Percentiles rank a stretch among this genome's conserved stretches.
Evolutionary conservation across 495 filamentous ascomycete genomes (phyloP).

Genomic region (Achaetomiella virescens): DNA sequence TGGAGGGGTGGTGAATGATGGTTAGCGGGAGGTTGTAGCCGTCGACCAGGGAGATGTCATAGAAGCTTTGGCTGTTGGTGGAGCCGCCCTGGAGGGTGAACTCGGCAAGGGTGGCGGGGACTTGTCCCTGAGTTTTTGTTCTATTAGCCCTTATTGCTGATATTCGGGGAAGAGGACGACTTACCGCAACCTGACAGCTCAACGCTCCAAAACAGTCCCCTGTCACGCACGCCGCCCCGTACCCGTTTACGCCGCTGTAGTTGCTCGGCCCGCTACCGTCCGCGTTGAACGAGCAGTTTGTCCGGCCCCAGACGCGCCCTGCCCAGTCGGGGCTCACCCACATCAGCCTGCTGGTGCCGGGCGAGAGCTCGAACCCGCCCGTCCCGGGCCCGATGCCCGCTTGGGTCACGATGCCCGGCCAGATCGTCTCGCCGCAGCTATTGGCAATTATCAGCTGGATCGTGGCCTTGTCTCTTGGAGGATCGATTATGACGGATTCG

Average conservation of each 20-base stretch:
- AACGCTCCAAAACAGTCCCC: constrained; percentile 68
- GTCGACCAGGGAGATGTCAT: constrained; percentile 80
- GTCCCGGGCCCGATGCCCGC: constrained; percentile 54
- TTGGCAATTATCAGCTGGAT: constrained; percentile 57
- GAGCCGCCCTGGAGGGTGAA: constrained; percentile 60
- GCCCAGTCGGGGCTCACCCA: constrained; percentile 65
- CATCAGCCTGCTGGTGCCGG: constrained; percentile 45
- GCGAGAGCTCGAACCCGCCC: constrained; percentile 57
- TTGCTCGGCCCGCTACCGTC: constrained; percentile 48
- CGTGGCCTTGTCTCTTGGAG: constrained; percentile 16
- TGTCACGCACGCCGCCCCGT: constrained; percentile 57
- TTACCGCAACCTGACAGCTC: constrained; percentile 57
- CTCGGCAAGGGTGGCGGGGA: constrained; percentile 67
- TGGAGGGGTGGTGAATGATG: constrained; percentile 53
- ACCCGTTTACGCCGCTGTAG: constrained; percentile 46
- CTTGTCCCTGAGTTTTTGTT: constrained; percentile 42
- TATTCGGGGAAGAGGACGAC: constrained; percentile 17
- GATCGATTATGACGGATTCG: background rate
- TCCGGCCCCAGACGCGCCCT: constrained; percentile 73
- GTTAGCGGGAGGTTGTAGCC: constrained; percentile 74
- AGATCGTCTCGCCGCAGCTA: constrained; percentile 59
- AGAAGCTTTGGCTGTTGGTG: constrained; percentile 59
- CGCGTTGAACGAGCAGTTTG: constrained; percentile 68
- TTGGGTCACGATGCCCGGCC: constrained; percentile 65
- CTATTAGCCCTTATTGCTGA: background rate